These are phyloP conservation scores for Zostera marina DNA, from an alignment of 116 monocot genomes.

Conservation along the genomic window DNA sequence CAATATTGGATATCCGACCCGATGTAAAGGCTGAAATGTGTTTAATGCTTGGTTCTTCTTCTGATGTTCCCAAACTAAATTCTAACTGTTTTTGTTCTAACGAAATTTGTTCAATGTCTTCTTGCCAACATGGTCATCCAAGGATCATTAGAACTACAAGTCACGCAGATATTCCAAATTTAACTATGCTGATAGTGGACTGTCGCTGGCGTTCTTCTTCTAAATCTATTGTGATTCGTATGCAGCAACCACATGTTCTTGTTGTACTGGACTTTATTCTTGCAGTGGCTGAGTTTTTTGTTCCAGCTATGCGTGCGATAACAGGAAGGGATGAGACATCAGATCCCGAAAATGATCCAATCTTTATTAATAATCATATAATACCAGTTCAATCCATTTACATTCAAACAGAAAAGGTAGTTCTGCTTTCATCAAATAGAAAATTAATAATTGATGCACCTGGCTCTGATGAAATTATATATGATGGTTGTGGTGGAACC, in stretches of 20 bases:
- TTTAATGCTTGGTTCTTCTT: slow-evolving; percentile 73
- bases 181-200: slow-evolving; percentile 90
- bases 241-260: slow-evolving; percentile 86
- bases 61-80: slow-evolving; percentile 32
- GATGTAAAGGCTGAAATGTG: slow-evolving; percentile 91
- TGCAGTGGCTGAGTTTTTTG: slow-evolving; percentile 82
- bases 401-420: slow-evolving; percentile 41
- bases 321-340: slow-evolving; percentile 74
- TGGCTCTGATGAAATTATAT: slow-evolving; percentile 53
- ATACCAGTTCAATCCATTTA: slow-evolving; percentile 46
- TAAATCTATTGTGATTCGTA: slow-evolving; percentile 67
- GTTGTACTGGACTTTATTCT: slow-evolving; percentile 90
- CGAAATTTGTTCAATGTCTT: slow-evolving; percentile 4
- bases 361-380: slow-evolving; percentile 45
- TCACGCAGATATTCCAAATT: slow-evolving; percentile 31
- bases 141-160: slow-evolving; percentile 2
- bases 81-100: background rate
- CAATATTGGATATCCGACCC: slow-evolving; percentile 72
- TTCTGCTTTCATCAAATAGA: slow-evolving; percentile 57
- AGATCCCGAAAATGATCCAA: slow-evolving; percentile 73
- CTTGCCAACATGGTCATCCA: background rate
- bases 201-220: slow-evolving; percentile 77
- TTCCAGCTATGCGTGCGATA: slow-evolving; percentile 57
- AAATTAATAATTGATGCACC: slow-evolving; percentile 72
- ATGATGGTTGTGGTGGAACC: slow-evolving; percentile 87